phyloP scores from a whole-genome alignment of 108 stramenopile genomes.

The Aurantiochytrium sp. region DNA sequence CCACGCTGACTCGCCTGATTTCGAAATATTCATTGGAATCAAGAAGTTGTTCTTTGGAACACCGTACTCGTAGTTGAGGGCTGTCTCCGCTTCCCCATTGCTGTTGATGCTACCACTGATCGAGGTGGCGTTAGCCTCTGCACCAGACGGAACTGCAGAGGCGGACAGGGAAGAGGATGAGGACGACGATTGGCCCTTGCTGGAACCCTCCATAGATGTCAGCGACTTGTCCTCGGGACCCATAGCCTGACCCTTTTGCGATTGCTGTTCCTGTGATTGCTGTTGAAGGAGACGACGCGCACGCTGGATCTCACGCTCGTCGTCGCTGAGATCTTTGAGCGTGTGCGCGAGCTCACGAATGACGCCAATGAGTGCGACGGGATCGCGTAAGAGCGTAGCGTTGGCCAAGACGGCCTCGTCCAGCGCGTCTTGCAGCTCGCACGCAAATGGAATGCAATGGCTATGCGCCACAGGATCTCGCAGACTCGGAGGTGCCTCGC shows the following conservation, averaged over 20 bases:
- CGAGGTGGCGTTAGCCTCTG: no score
- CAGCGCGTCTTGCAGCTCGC: not conserved
- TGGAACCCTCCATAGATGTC: no score
- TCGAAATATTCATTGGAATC: not conserved
- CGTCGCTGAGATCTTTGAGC: not conserved
- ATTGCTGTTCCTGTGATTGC: not conserved
- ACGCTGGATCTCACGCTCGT: not conserved
- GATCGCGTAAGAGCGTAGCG: not conserved
- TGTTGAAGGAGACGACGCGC: not conserved
- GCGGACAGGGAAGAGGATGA: no score
- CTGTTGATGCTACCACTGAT: no score
- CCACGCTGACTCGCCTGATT: not conserved
- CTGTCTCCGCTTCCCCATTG: not conserved
- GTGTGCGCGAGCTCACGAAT: not conserved
- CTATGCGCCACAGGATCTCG: not conserved
- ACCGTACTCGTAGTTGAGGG: not conserved
- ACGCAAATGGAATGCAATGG: not conserved
- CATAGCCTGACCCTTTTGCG: no score
- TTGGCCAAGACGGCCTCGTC: not conserved
- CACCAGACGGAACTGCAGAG: no score
- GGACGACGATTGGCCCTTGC: no score
- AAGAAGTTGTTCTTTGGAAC: not conserved
- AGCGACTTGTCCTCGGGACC: no score
- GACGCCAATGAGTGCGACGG: not conserved
- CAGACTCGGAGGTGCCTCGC: not conserved